Base-by-base conservation (phyloP, 2,329 filamentous ascomycete species). In the Aspergillus luchuensis region DNA sequence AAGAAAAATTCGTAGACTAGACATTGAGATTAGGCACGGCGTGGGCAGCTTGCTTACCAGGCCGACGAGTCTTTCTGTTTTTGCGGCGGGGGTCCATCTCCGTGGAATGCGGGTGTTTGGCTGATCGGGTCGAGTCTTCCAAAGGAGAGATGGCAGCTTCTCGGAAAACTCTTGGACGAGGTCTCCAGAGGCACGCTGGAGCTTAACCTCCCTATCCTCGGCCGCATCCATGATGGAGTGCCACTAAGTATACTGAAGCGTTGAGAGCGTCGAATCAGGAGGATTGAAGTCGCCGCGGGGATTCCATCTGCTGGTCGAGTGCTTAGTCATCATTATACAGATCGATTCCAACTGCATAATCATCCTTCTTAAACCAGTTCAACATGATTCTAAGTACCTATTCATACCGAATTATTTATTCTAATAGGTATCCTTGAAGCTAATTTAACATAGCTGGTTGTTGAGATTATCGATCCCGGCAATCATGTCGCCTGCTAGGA, bases 111-210 rank as follows among this genome's bases (percentile, higher is more conserved):
- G 71, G 59, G 59, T 59, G 55, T 63, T 66, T 49, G 64, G 63
- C 39, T 69, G 65, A 28, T 68, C 59, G 28, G 61, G 63, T 56
- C 63, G 58, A 49, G 66, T 62, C 62, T 75, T 79, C 76, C 77
- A 80, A 28, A 81, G 67, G 51, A 81, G 67, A 59, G 74, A 72
- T 10, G 77, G 78, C 50, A 82, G 64, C 65, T 78, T 80, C 49
- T 65, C 64, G 52, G 74, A 72, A 47, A 81, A 73, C 56, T 81
- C 79, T 8, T 71, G 66, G 36, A 82, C 68, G 45, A 81, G 69
- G 47, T 80, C 78, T 1, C 73, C 74, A 47, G 80, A 81, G 47
- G 75, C 78, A 23, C 79, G 76, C 66, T 82, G 80, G 6, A 82
- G 73, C 59, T 80, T 81, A 30, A 80, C 68, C 56, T 81, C 80